phyloP scores from a whole-genome alignment of 1,284 basidiomycete genomes.

The Sphagnurus paluster region DNA sequence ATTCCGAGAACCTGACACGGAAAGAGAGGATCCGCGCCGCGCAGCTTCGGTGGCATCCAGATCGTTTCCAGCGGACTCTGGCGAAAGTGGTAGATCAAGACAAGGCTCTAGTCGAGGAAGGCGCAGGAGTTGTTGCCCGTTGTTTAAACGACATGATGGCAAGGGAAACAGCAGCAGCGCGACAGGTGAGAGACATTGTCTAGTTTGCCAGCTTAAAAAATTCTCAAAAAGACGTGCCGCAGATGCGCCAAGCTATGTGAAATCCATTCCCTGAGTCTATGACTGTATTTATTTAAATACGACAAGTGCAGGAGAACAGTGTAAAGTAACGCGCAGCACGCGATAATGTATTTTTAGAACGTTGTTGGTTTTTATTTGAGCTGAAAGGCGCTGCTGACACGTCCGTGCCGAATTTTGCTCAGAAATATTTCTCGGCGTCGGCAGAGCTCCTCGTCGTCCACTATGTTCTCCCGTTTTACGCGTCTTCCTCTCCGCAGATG shows the following conservation, averaged over 20 bases:
- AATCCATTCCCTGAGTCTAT: neutral
- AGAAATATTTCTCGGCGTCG: constrained; percentile 5
- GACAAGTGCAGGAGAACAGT: neutral
- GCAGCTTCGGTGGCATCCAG: constrained; percentile 76
- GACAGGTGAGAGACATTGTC: constrained; percentile 26
- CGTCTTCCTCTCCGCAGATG: constrained; percentile 46
- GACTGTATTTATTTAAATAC: neutral
- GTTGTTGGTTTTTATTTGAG: constrained; percentile 13
- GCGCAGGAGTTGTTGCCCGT: constrained; percentile 67
- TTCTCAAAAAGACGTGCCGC: neutral
- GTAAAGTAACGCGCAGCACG: neutral
- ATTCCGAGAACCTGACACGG: constrained; percentile 55
- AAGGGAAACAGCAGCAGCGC: constrained; percentile 34
- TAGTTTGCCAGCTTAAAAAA: neutral
- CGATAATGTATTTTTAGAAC: neutral
- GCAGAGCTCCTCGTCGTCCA: neutral
- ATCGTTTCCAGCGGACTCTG: constrained; percentile 62
- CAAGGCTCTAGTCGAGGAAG: constrained; percentile 57
- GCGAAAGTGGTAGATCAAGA: constrained; percentile 56
- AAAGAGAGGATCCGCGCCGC: constrained; percentile 66
- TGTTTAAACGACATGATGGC: constrained; percentile 69
- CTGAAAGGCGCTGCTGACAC: constrained; percentile 10
- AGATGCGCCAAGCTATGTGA: neutral
- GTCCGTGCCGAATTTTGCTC: constrained; percentile 11
- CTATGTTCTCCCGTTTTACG: constrained; percentile 42